Evolutionary conservation across 2,329 filamentous ascomycete genomes (phyloP).

Genomic region (Bipolaris oryzae): DNA sequence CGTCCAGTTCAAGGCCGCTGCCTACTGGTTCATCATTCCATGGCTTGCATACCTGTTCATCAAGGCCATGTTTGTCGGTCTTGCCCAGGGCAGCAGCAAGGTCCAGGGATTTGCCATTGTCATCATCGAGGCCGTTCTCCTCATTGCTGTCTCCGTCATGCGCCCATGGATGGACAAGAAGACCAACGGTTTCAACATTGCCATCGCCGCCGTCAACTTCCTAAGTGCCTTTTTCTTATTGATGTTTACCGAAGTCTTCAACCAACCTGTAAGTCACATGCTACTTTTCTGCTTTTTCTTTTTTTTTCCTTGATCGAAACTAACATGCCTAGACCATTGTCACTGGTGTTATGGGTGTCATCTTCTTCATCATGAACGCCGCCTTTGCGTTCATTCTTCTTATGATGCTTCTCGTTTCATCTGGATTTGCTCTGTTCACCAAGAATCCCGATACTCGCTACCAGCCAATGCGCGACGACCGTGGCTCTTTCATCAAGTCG

Average conservation of each 20-base stretch:
- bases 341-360: conserved; percentile 84
- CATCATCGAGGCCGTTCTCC: conserved; percentile 77
- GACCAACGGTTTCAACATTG: conserved; percentile 95
- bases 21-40: conserved; percentile 93
- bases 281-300: background rate
- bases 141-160: conserved; percentile 79
- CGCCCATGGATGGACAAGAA: conserved; percentile 99
- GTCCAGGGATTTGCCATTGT: conserved; percentile 83
- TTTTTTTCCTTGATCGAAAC: conserved; percentile 3
- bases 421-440: conserved; percentile 78
- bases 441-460: conserved; percentile 96
- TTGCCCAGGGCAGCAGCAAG: conserved; percentile 72
- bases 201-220: conserved; percentile 89
- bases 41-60: conserved; percentile 78
- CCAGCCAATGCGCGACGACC: conserved; percentile 94
- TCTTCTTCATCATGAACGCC: conserved; percentile 88
- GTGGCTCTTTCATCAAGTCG: conserved; percentile 97
- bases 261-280: conserved; percentile 67
- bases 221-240: conserved; percentile 87
- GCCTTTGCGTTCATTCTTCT: conserved; percentile 81
- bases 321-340: conserved; percentile 66
- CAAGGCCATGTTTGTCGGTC: conserved; percentile 87
- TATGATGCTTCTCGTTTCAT: conserved; percentile 79
- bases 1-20: conserved; percentile 92
- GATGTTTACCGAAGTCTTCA: conserved; percentile 86